phyloP scores from a whole-genome alignment of 768 basidiomycete species.

The Pleurotus tuber-regium region DNA sequence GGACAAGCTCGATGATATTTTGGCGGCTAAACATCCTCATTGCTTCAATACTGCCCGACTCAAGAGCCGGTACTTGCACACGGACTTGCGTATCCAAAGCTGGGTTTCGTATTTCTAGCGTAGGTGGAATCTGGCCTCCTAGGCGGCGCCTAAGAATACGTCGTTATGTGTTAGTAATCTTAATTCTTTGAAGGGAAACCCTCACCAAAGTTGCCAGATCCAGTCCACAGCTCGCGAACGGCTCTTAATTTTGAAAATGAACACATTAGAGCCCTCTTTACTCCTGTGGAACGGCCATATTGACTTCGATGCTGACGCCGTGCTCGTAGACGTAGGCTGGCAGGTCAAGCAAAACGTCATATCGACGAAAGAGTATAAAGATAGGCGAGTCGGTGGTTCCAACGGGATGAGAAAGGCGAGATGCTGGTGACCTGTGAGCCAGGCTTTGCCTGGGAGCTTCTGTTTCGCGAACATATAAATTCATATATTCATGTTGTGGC shows the following conservation, averaged over 20 bases:
- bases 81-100: constrained; percentile 62
- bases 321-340: constrained; percentile 44
- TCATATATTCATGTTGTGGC: constrained; percentile 6
- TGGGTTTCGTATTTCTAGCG: constrained; percentile 72
- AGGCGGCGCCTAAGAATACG: constrained; percentile 54
- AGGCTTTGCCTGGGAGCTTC: constrained; percentile 67
- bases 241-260: constrained; percentile 80
- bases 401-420: constrained; percentile 81
- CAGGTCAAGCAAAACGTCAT: constrained; percentile 78
- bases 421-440: constrained; percentile 68
- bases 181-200: background rate
- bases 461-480: constrained; percentile 23
- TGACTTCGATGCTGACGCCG: constrained; percentile 34
- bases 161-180: background rate
- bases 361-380: constrained; percentile 85
- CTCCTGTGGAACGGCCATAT: constrained; percentile 47
- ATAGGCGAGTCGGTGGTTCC: constrained; percentile 61
- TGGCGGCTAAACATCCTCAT: constrained; percentile 54
- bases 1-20: constrained; percentile 64
- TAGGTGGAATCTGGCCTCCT: constrained; percentile 67
- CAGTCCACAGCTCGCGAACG: constrained; percentile 82
- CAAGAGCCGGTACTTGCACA: constrained; percentile 57
- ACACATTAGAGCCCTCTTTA: constrained; percentile 76
- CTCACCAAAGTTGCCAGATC: constrained; percentile 85
- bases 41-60: constrained; percentile 31